Evolutionary conservation across 73 alveolate genomes (phyloP).

Genomic region (Paraurostyla sp.): DNA sequence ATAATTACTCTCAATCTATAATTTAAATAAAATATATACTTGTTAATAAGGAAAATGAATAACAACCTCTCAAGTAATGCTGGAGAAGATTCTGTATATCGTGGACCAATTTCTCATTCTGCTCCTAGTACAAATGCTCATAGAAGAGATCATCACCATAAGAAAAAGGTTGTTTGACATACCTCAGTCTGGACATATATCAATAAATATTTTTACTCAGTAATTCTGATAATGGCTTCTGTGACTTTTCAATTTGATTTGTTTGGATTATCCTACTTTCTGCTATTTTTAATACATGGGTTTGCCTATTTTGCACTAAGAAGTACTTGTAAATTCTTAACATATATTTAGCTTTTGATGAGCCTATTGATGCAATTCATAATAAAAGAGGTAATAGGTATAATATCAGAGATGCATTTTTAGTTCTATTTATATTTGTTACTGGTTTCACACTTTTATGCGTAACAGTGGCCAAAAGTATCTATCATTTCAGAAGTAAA

Average conservation of each 20-base stretch:
- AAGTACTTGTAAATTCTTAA: not conserved
- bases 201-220: constrained; percentile 20
- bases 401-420: not conserved
- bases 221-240: not conserved
- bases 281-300: constrained; percentile 25
- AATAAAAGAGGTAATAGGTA: constrained; percentile 2
- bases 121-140: not conserved
- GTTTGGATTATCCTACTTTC: constrained; percentile 15
- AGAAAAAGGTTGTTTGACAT: not conserved
- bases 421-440: not conserved
- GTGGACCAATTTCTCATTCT: not conserved
- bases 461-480: not conserved
- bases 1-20: too few species aligned
- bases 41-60: constrained; percentile 49
- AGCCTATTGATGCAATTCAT: not conserved
- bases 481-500: not conserved
- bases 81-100: not conserved
- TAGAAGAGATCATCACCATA: not conserved
- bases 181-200: not conserved
- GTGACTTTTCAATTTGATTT: constrained; percentile 19
- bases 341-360: not conserved
- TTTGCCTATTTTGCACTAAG: constrained; percentile 45
- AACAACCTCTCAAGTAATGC: constrained; percentile 21
- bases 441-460: not conserved
- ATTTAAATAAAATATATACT: constrained; percentile 40